A percentile compares a stretch with the other conserved stretches of the same genome.
These are phyloP conservation scores for Phytopythium boreale DNA, from an alignment of 352 stramenopile species.

Conservation along the genomic window DNA sequence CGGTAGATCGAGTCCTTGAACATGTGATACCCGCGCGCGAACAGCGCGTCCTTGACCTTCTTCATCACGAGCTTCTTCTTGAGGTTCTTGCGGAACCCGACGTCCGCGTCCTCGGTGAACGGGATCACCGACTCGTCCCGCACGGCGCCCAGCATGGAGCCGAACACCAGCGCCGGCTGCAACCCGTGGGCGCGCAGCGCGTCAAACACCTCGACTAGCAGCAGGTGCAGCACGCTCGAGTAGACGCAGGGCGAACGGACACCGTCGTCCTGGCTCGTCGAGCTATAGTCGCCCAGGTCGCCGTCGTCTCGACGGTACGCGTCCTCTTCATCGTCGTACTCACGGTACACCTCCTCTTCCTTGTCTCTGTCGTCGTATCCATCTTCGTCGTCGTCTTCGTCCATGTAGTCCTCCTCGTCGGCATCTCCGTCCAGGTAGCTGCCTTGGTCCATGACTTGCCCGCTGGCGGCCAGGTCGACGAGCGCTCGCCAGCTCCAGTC, in stretches of 20 bases:
- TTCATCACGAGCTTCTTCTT: conserved; percentile 6
- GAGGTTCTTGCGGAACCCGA: conserved; percentile 11
- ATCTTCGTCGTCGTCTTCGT: neutral
- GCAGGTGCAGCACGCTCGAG: conserved; percentile 12
- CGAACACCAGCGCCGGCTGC: conserved; percentile 12
- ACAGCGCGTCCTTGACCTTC: conserved; percentile 9
- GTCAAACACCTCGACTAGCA: conserved; percentile 16
- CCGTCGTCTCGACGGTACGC: conserved; percentile 2
- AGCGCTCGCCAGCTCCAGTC: conserved; percentile 1
- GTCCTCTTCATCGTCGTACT: neutral
- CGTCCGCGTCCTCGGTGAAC: conserved; percentile 19
- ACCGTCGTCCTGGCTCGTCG: neutral
- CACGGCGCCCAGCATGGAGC: conserved; percentile 17
- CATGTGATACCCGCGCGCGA: conserved; percentile 14
- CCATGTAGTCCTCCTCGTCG: neutral
- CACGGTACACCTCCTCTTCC: neutral
- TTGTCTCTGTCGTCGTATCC: neutral
- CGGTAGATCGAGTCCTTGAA: conserved; percentile 19
- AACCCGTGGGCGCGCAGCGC: neutral
- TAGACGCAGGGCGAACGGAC: conserved; percentile 14
- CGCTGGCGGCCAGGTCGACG: conserved; percentile 1
- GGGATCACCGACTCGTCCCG: conserved; percentile 15
- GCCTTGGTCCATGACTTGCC: neutral
- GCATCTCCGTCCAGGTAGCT: neutral
- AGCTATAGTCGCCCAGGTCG: neutral